Evolutionary conservation across 1,139 yeast species (phyloP), one percentile per base, ranked within the genome.

Genomic region (Kluyveromyces sp.): DNA sequence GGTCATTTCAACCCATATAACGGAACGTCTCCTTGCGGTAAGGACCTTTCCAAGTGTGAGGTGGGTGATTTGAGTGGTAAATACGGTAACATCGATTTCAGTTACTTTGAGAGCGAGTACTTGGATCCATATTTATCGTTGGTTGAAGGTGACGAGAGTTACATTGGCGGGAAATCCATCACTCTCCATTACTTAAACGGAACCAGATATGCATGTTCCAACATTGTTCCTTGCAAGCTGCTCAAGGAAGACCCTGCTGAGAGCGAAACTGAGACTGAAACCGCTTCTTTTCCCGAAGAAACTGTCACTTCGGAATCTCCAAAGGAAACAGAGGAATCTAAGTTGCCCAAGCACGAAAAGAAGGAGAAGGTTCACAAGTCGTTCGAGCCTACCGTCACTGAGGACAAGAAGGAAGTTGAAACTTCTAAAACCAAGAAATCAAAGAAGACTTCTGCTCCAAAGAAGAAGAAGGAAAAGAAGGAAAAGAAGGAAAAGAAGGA

Each of bases 51-150:
- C 7, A 67, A 64, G 42, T 78, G 83, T 60, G 77, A 76, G 61
- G 72, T 78, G 31, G 84, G 85, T 40, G 83, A 79, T 57, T 73
- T 79, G 53, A 74, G 81, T 40, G 84, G 84, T 32, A 79, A 79
- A 57, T 82, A 79, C 60, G 85, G 84, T 3, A 68, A 69, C 63
- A 75, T 79, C 52, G 70, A 76, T 55, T 68, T 78, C 28, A 77
- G 81, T 3, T 76, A 81, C 55, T 75, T 72, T 60, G 78, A 76
- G 57, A 67, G 75, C 29, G 70, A 69, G 49, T 79, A 75, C 57
- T 59, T 67, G 44, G 85, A 79, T 56, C 78, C 78, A 4, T 79
- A 69, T 60, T 59, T 79, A 47, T 75, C 82, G 0, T 71, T 79
- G 55, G 69, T 77, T 54, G 68, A 71, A 34, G 61, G 61, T 35